Conservation (phyloP, 257 asterid genomes). For the Capsicum pubescens region DNA sequence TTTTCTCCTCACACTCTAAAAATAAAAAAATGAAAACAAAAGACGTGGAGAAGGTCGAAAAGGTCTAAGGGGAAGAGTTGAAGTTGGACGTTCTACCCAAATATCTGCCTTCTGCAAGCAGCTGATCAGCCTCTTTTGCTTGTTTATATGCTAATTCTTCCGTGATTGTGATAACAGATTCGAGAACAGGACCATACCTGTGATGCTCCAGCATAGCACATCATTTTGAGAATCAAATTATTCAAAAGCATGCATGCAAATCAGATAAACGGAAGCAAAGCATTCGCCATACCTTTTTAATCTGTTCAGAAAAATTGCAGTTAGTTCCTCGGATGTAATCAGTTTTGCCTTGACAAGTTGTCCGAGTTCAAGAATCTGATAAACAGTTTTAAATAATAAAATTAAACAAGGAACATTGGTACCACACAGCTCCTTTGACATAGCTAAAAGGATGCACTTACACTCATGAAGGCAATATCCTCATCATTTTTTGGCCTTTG, state of each 20-base stretch:
- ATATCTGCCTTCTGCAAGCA: constrained; percentile 66
- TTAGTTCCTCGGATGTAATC: constrained; percentile 80
- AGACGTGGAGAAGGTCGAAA: not conserved
- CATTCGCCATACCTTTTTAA: constrained; percentile 60
- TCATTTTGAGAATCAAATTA: not conserved
- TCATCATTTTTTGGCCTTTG: constrained; percentile 67
- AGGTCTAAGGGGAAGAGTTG: not conserved
- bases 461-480: constrained; percentile 91
- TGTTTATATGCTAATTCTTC: constrained; percentile 90
- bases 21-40: not conserved
- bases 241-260: not conserved
- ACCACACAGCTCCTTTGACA: not conserved
- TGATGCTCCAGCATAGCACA: not conserved
- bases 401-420: not conserved
- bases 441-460: constrained; percentile 36
- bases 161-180: constrained; percentile 79
- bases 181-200: constrained; percentile 86
- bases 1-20: not conserved
- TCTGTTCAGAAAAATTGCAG: constrained; percentile 63
- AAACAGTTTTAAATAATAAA: constrained; percentile 20
- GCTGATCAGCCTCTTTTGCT: constrained; percentile 76
- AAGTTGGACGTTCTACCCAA: constrained; percentile 50
- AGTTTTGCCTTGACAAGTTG: constrained; percentile 68
- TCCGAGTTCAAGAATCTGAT: constrained; percentile 86
- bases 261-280: not conserved